phyloP scores from a whole-genome alignment of 352 stramenopile species.

The Pythium rishiriense region DNA sequence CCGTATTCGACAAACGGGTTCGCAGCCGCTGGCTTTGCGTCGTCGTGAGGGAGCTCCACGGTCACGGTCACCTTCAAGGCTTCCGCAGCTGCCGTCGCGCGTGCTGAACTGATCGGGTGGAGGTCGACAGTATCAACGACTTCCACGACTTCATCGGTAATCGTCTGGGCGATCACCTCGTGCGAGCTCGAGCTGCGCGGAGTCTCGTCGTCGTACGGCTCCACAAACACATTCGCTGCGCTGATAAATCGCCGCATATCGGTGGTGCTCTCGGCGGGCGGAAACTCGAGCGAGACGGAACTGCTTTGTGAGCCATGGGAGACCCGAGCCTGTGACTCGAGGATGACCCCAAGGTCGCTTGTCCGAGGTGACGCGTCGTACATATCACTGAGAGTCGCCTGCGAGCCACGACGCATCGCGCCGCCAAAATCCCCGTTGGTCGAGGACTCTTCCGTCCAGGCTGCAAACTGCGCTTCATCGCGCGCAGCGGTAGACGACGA shows the following conservation, averaged over 20 bases:
- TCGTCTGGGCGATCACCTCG: neutral
- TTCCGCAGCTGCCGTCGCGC: neutral
- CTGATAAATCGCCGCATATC: slow-evolving; percentile 22
- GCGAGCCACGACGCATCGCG: slow-evolving; percentile 17
- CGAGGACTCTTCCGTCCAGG: slow-evolving; percentile 19
- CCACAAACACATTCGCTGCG: slow-evolving; percentile 17
- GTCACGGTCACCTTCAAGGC: slow-evolving; percentile 1
- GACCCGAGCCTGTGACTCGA: neutral
- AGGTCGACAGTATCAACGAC: slow-evolving; percentile 12
- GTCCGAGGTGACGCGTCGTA: slow-evolving; percentile 24
- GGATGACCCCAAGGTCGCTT: slow-evolving; percentile 17
- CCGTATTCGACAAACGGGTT: slow-evolving; percentile 17
- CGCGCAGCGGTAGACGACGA: slow-evolving; percentile 14
- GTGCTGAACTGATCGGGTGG: neutral
- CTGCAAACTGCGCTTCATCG: slow-evolving; percentile 15
- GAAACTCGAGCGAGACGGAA: neutral
- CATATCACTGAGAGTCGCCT: slow-evolving; percentile 22
- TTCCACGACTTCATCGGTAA: neutral
- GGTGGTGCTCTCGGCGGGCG: neutral
- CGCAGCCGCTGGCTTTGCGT: neutral
- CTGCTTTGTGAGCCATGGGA: slow-evolving; percentile 1
- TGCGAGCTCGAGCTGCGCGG: slow-evolving; percentile 16
- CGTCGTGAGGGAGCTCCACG: neutral
- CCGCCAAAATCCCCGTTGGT: slow-evolving; percentile 25
- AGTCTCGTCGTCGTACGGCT: slow-evolving; percentile 24